phyloP scores from a whole-genome alignment of 2,329 filamentous ascomycete genomes.

The Ceratocystiopsis brevicomis region DNA sequence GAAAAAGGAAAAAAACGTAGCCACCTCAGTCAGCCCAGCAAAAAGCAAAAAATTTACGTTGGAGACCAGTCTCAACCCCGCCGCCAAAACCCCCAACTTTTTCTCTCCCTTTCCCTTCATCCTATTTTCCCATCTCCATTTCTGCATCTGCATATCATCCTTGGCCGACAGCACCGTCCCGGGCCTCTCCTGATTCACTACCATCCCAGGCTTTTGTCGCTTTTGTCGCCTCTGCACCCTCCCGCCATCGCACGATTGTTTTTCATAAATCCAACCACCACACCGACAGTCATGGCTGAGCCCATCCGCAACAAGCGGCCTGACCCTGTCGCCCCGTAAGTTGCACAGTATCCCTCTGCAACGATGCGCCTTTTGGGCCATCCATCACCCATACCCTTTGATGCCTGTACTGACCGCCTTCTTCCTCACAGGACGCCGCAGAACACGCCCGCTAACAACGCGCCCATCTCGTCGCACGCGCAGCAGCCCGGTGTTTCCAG shows the following conservation, averaged over 20 bases:
- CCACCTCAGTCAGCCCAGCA: conserved; percentile 3
- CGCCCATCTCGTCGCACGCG: conserved; percentile 92
- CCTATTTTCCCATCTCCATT: conserved; percentile 1
- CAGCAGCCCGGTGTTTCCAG: conserved; percentile 85
- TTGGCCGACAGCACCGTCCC: background rate
- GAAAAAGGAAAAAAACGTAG: conserved; percentile 1
- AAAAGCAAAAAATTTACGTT: conserved; percentile 10
- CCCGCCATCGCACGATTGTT: too few species aligned
- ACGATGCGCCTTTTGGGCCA: too few species aligned
- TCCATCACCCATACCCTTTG: background rate
- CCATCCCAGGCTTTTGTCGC: background rate
- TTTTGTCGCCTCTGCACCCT: background rate
- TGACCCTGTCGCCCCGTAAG: conserved; percentile 40
- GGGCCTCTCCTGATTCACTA: too few species aligned
- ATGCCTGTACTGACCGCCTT: too few species aligned
- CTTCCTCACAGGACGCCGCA: conserved; percentile 60
- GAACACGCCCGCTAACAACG: conserved; percentile 90
- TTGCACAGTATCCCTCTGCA: background rate
- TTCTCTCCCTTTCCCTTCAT: conserved; percentile 1
- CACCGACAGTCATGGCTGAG: conserved; percentile 30
- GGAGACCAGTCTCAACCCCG: conserved; percentile 9
- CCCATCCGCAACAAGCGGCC: conserved; percentile 45
- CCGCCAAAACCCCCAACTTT: conserved; percentile 6
- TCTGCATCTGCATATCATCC: conserved; percentile 9
- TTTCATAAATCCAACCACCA: too few species aligned